Percentiles rank a stretch among this genome's conserved stretches.
Evolutionary conservation across 1,139 yeast genomes (phyloP).

Genomic region (Candida smagusa): DNA sequence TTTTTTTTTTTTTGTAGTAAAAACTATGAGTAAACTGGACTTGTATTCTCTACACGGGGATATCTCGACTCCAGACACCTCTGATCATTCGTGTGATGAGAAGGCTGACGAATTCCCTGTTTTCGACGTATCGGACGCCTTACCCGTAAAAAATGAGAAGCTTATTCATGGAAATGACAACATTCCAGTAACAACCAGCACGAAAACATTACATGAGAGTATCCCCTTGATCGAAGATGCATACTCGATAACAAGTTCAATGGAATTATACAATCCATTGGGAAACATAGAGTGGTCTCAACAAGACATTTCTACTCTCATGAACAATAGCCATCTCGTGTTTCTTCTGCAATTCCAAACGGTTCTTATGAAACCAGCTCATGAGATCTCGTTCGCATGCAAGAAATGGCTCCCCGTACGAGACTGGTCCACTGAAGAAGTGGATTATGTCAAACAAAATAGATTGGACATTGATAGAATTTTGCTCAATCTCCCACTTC

Average conservation of each 20-base stretch:
- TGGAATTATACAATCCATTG: too few species aligned
- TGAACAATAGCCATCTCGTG: neutral
- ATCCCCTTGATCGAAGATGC: too few species aligned
- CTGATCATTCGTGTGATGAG: conserved; percentile 15
- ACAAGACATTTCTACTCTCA: neutral
- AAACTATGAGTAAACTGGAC: conserved; percentile 1
- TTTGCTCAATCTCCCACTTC: too few species aligned
- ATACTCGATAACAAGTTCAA: too few species aligned
- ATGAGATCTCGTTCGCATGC: neutral
- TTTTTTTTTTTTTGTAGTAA: neutral
- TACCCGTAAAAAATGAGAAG: too few species aligned
- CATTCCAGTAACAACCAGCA: too few species aligned
- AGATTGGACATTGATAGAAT: too few species aligned
- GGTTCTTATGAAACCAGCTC: neutral
- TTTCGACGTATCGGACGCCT: too few species aligned
- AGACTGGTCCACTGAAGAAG: neutral
- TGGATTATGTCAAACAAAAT: neutral
- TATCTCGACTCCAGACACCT: conserved; percentile 13
- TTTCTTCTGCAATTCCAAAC: neutral
- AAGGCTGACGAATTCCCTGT: neutral
- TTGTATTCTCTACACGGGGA: conserved; percentile 10
- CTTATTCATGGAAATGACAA: too few species aligned
- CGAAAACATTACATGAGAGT: too few species aligned
- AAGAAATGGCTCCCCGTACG: neutral
- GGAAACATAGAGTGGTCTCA: neutral